Percentiles rank a stretch among this genome's conserved stretches.
These are phyloP conservation scores for Penicillium egyptiacum DNA, from an alignment of 495 filamentous ascomycete species.

Conservation along the genomic window DNA sequence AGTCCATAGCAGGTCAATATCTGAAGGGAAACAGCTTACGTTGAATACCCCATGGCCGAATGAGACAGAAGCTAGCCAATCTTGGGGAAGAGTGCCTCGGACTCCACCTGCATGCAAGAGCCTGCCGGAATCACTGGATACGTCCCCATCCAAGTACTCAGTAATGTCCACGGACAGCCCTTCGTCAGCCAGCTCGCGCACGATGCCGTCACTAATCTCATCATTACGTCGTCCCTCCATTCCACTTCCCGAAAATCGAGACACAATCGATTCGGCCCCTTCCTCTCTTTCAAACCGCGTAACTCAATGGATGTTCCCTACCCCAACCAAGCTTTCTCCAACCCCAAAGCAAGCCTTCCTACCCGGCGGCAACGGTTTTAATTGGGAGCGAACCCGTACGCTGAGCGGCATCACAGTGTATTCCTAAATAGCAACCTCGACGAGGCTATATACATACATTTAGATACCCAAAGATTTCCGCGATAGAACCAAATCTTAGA, in stretches of 20 bases:
- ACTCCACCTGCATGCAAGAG: slow-evolving; percentile 9
- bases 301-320: slow-evolving; percentile 37
- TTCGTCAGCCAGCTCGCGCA: slow-evolving; percentile 23
- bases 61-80: background rate
- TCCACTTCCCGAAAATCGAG: slow-evolving; percentile 24
- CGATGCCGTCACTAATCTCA: slow-evolving; percentile 23
- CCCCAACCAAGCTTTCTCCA: slow-evolving; percentile 6
- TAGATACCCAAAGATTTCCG: no score
- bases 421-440: no score
- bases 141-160: slow-evolving; percentile 6
- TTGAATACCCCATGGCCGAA: slow-evolving; percentile 7
- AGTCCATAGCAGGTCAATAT: slow-evolving; percentile 17
- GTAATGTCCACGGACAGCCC: slow-evolving; percentile 14
- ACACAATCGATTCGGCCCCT: slow-evolving; percentile 18
- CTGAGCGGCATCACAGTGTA: slow-evolving; percentile 44
- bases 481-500: no score
- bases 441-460: no score
- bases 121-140: background rate
- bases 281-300: slow-evolving; percentile 31
- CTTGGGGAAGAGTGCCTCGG: slow-evolving; percentile 5
- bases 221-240: slow-evolving; percentile 23
- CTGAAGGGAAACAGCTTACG: slow-evolving; percentile 15
- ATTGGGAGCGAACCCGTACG: slow-evolving; percentile 40
- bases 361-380: slow-evolving; percentile 24
- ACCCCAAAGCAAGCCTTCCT: slow-evolving; percentile 19